These are phyloP conservation scores for Ramularia endophylla DNA, from an alignment of 2,329 filamentous ascomycete genomes.

Conservation along the genomic window DNA sequence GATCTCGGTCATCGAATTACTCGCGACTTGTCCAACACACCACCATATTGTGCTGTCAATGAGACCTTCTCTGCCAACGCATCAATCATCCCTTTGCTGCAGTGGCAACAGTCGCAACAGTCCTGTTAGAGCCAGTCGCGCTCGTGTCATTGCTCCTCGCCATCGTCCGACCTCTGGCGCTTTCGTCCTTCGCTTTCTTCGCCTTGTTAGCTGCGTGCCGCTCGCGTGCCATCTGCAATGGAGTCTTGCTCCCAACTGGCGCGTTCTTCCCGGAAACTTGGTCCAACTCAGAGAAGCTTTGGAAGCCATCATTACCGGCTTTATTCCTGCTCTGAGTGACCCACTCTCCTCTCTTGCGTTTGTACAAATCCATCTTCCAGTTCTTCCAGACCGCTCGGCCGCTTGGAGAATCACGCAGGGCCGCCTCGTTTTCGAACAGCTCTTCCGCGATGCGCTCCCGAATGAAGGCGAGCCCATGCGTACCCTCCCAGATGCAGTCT, in stretches of 20 bases:
- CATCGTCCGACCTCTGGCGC: slow-evolving; percentile 7
- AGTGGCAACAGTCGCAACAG: background rate
- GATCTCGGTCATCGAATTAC: background rate
- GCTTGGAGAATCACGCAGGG: slow-evolving; percentile 57
- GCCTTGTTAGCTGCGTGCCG: slow-evolving; percentile 46
- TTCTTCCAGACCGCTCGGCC: slow-evolving; percentile 67
- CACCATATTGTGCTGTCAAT: too few relatives aligned
- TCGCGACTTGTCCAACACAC: background rate
- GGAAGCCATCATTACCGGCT: slow-evolving; percentile 47
- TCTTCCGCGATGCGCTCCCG: slow-evolving; percentile 62
- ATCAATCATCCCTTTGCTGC: too few relatives aligned
- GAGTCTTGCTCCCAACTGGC: slow-evolving; percentile 30
- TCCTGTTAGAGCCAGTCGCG: background rate
- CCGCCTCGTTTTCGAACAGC: slow-evolving; percentile 53
- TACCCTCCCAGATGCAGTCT: slow-evolving; percentile 60
- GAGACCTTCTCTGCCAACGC: too few relatives aligned
- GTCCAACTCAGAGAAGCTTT: slow-evolving; percentile 44
- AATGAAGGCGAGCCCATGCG: slow-evolving; percentile 58
- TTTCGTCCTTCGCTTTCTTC: slow-evolving; percentile 28
- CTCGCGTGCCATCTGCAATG: slow-evolving; percentile 53
- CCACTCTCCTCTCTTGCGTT: slow-evolving; percentile 58
- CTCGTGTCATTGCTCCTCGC: background rate
- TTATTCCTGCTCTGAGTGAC: slow-evolving; percentile 51
- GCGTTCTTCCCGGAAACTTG: slow-evolving; percentile 9
- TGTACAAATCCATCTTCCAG: slow-evolving; percentile 68